phyloP scores from a whole-genome alignment of 257 asterid genomes.

The Forsythia suspensa region DNA sequence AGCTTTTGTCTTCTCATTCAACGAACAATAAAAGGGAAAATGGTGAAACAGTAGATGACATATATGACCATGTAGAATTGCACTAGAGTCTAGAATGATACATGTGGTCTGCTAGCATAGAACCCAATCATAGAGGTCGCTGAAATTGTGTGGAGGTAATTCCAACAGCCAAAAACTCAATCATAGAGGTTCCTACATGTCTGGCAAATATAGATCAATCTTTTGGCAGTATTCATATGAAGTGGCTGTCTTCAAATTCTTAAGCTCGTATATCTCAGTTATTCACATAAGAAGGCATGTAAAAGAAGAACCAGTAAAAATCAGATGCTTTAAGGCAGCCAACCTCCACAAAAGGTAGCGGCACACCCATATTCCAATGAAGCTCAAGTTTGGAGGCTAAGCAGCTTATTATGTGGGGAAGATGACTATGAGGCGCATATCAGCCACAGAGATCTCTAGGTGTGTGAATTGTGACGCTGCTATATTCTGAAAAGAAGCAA shows the following conservation, averaged over 20 bases:
- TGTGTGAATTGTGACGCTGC: neutral
- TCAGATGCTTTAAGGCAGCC: neutral
- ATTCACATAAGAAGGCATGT: neutral
- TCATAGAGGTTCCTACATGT: neutral
- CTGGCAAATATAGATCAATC: neutral
- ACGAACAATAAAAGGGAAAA: neutral
- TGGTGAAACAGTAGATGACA: neutral
- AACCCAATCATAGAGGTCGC: neutral
- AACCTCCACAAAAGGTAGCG: neutral
- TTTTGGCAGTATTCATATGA: neutral
- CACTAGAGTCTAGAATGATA: neutral
- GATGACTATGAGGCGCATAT: neutral
- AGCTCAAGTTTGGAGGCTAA: neutral
- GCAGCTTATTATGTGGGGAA: neutral
- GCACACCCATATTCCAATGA: neutral
- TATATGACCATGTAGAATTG: neutral
- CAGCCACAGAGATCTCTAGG: neutral
- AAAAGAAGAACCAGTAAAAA: neutral
- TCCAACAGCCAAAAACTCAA: neutral
- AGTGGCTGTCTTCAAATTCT: neutral
- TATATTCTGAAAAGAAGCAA: neutral
- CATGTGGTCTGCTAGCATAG: neutral
- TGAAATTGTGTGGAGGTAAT: neutral
- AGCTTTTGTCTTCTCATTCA: neutral
- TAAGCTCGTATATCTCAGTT: neutral